phyloP scores from a whole-genome alignment of 768 basidiomycete genomes.

The Mycena olivaceomarginata region DNA sequence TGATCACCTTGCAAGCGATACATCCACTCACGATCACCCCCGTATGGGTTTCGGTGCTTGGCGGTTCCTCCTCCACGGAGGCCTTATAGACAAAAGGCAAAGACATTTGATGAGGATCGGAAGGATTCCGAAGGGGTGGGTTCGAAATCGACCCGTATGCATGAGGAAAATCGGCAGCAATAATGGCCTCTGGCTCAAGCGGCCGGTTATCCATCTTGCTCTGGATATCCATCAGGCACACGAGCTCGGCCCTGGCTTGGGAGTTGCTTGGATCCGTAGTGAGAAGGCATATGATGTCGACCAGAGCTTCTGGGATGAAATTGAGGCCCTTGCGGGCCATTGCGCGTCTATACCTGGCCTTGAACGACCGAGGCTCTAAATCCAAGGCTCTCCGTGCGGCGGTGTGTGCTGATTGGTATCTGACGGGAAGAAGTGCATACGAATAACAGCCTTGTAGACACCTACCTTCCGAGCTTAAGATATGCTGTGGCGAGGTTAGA shows the following conservation, averaged over 20 bases:
- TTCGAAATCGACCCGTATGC: slow-evolving; percentile 26
- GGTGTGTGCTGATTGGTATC: background rate
- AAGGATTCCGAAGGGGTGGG: background rate
- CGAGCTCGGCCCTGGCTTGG: slow-evolving; percentile 1
- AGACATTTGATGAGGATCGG: slow-evolving; percentile 22
- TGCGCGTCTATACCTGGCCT: slow-evolving; percentile 25
- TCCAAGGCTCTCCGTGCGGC: slow-evolving; percentile 10
- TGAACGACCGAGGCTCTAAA: slow-evolving; percentile 9
- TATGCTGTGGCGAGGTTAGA: slow-evolving; percentile 12
- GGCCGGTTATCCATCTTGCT: background rate
- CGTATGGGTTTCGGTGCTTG: background rate
- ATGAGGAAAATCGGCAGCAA: slow-evolving; percentile 10
- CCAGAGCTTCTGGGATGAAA: slow-evolving; percentile 13
- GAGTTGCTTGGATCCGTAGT: slow-evolving; percentile 19
- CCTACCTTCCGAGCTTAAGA: slow-evolving; percentile 8
- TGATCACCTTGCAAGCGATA: slow-evolving; percentile 17
- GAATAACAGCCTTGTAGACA: background rate
- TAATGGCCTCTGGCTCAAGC: slow-evolving; percentile 6
- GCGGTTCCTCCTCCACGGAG: background rate
- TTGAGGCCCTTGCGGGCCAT: slow-evolving; percentile 28
- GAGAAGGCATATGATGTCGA: slow-evolving; percentile 13
- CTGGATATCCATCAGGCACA: background rate
- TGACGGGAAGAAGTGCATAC: no score
- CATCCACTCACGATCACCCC: slow-evolving; percentile 18
- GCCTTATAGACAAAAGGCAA: slow-evolving; percentile 1